Evolutionary conservation across 2,329 filamentous ascomycete genomes (phyloP).

Genomic region (Aspergillus caelatus): DNA sequence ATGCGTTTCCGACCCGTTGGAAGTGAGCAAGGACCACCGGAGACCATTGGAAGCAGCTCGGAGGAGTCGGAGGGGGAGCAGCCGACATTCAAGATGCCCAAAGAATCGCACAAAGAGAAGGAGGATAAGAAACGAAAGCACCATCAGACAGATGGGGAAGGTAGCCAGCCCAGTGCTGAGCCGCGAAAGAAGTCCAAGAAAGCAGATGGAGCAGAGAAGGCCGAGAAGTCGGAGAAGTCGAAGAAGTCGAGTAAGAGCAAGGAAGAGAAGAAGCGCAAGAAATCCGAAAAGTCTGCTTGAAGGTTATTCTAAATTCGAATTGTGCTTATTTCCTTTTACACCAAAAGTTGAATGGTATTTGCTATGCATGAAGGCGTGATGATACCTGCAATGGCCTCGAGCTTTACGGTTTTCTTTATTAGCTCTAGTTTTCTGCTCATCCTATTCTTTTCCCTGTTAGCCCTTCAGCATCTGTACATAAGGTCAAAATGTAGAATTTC

Average conservation of each 20-base stretch:
- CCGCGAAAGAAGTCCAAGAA: slow-evolving; percentile 48
- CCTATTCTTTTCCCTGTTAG: slow-evolving; percentile 10
- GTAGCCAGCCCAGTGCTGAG: slow-evolving; percentile 22
- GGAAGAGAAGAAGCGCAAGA: slow-evolving; percentile 46
- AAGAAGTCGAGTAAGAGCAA: slow-evolving; percentile 40
- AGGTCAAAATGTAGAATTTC: neutral
- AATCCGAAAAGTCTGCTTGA: slow-evolving; percentile 37
- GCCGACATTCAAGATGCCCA: slow-evolving; percentile 35
- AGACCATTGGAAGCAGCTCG: slow-evolving; percentile 40
- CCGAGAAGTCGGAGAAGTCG: slow-evolving; percentile 33
- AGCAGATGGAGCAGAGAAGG: slow-evolving; percentile 24
- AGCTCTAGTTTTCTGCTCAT: neutral
- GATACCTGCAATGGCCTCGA: slow-evolving; percentile 26
- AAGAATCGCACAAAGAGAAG: slow-evolving; percentile 26
- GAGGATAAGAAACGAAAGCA: slow-evolving; percentile 45
- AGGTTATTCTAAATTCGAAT: slow-evolving; percentile 24
- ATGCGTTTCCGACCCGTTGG: slow-evolving; percentile 51
- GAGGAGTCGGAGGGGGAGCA: slow-evolving; percentile 41
- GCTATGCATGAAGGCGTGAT: slow-evolving; percentile 42
- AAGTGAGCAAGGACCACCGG: slow-evolving; percentile 32
- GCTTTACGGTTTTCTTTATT: slow-evolving; percentile 19
- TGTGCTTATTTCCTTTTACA: slow-evolving; percentile 20
- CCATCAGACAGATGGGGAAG: slow-evolving; percentile 33
- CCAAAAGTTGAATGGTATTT: slow-evolving; percentile 27
- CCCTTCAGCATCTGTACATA: slow-evolving; percentile 38